Evolutionary conservation across 2,329 filamentous ascomycete species (phyloP).

Genomic region (Ceratocystis papillata): DNA sequence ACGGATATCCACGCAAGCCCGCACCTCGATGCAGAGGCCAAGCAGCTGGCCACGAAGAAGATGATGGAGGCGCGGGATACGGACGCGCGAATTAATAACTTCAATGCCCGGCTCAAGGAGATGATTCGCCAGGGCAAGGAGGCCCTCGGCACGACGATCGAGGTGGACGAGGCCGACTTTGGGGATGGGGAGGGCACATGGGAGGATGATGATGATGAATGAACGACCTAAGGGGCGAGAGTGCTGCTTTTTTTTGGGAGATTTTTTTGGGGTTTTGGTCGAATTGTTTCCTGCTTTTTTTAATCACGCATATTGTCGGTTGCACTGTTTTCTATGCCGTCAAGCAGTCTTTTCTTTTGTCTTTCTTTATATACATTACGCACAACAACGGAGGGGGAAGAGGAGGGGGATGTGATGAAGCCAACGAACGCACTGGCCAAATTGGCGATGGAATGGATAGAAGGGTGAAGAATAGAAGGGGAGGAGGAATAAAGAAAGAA

Average conservation of each 20-base stretch:
- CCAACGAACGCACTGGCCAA: no score
- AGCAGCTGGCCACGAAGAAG: conserved; percentile 59
- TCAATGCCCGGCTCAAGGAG: conserved; percentile 67
- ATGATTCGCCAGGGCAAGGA: conserved; percentile 86
- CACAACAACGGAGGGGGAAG: no score
- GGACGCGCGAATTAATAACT: conserved; percentile 65
- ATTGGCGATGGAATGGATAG: no score
- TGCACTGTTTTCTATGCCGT: no score
- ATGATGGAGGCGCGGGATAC: conserved; percentile 64
- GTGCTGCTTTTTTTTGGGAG: neutral
- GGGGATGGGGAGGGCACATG: conserved; percentile 31
- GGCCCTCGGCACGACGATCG: conserved; percentile 65
- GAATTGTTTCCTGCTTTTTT: conserved; percentile 2
- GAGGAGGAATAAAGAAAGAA: neutral
- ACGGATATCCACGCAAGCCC: conserved; percentile 36
- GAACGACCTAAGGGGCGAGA: neutral
- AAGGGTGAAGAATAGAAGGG: neutral
- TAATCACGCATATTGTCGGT: neutral
- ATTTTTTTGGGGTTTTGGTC: neutral
- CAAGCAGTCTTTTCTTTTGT: no score
- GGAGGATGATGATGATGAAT: conserved; percentile 17
- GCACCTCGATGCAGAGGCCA: conserved; percentile 54
- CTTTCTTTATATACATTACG: no score
- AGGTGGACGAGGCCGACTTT: conserved; percentile 45
- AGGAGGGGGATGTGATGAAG: no score